A percentile compares a stretch with the other conserved stretches of the same genome.
These are phyloP conservation scores for Phytopythium mirpurense DNA, from an alignment of 352 stramenopile species.

Conservation along the genomic window DNA sequence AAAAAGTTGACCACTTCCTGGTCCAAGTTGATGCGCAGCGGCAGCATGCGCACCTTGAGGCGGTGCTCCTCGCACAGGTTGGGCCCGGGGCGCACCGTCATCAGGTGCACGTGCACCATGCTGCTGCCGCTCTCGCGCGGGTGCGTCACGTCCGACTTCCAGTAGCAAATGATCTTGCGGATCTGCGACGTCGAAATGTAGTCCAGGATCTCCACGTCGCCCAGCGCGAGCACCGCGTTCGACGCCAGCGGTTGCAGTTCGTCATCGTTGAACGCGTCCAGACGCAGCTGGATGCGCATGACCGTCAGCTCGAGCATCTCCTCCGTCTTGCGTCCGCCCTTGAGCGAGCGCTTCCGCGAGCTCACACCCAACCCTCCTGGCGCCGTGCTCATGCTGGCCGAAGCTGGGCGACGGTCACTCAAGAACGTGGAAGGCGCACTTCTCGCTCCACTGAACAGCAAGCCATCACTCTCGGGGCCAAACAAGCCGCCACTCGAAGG, in stretches of 20 bases:
- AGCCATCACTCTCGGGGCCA: constrained; percentile 22
- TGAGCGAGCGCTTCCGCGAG: constrained; percentile 55
- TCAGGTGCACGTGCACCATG: constrained; percentile 76
- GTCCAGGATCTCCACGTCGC: constrained; percentile 81
- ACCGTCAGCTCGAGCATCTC: constrained; percentile 86
- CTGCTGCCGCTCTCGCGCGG: constrained; percentile 80
- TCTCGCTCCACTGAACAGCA: constrained; percentile 36
- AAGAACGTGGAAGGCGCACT: constrained; percentile 24
- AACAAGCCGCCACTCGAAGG: constrained; percentile 55
- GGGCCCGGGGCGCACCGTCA: constrained; percentile 67
- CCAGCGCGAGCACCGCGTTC: constrained; percentile 67
- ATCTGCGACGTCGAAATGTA: constrained; percentile 90
- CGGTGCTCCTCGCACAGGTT: constrained; percentile 83
- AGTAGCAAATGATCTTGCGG: constrained; percentile 88
- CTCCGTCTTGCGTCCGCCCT: constrained; percentile 80
- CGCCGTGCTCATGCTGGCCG: constrained; percentile 6
- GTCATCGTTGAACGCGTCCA: constrained; percentile 82
- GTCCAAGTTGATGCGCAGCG: constrained; percentile 80
- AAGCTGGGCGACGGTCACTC: constrained; percentile 2
- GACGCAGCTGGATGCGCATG: constrained; percentile 73
- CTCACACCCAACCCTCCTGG: not conserved
- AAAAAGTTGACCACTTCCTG: constrained; percentile 86
- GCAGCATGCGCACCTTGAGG: constrained; percentile 68
- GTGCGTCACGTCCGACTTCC: constrained; percentile 82
- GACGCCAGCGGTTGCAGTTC: constrained; percentile 67